Evolutionary conservation across 345 rosid species (phyloP).

Genomic region (Linum trigynum): DNA sequence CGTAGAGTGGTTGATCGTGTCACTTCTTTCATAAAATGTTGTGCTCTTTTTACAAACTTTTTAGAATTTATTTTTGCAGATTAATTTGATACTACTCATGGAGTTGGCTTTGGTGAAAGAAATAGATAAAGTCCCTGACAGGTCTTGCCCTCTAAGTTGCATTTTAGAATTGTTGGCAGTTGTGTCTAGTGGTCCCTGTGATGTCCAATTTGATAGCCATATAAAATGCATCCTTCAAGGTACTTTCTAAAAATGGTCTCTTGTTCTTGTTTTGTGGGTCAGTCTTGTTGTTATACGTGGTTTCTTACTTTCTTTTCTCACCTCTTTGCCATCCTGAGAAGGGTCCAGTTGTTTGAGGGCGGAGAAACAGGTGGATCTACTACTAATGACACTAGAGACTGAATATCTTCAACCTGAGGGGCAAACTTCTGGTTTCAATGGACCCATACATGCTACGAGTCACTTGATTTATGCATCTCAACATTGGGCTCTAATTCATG

Average conservation of each 20-base stretch:
- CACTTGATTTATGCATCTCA: constrained; percentile 51
- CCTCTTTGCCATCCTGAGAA: constrained; percentile 13
- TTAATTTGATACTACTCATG: constrained; percentile 43
- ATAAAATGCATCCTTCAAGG: constrained; percentile 64
- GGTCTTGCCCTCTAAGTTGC: constrained; percentile 37
- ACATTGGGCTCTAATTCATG: constrained; percentile 78
- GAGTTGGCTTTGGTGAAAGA: constrained; percentile 64
- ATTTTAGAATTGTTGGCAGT: constrained; percentile 43
- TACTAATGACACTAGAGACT: constrained; percentile 57
- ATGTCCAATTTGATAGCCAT: constrained; percentile 36
- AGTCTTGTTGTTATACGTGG: constrained; percentile 5
- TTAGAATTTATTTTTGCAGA: constrained; percentile 34
- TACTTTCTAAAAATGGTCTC: constrained; percentile 18
- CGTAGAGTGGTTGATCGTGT: neutral
- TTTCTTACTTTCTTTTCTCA: constrained; percentile 12
- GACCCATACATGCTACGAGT: constrained; percentile 40
- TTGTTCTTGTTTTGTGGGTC: constrained; percentile 8
- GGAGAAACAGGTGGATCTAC: constrained; percentile 64
- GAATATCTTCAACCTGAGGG: constrained; percentile 52
- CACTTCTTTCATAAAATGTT: neutral
- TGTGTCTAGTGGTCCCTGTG: constrained; percentile 32
- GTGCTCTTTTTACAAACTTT: constrained; percentile 10
- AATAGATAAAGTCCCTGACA: constrained; percentile 41
- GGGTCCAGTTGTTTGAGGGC: constrained; percentile 56
- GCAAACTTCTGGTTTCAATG: constrained; percentile 33